Percentiles rank a stretch among this genome's conserved stretches.
Evolutionary conservation across 108 stramenopile genomes (phyloP).

Genomic region (Skeletonema tropicum): DNA sequence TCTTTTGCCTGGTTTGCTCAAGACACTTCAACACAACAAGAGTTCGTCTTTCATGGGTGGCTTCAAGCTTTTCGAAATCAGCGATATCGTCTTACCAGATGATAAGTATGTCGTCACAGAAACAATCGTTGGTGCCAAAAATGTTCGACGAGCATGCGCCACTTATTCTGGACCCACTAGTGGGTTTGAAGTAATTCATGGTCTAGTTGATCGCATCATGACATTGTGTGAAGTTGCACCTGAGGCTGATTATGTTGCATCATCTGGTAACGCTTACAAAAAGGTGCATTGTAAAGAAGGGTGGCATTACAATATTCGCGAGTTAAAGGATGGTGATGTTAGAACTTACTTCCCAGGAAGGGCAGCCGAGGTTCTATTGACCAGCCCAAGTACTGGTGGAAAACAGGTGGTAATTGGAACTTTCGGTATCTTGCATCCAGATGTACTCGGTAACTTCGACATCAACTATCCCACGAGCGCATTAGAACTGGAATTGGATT

Average conservation of each 20-base stretch:
- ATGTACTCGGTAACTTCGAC: slow-evolving; percentile 93
- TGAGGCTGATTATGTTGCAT: slow-evolving; percentile 72
- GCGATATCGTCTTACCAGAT: slow-evolving; percentile 95
- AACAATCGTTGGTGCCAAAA: slow-evolving; percentile 94
- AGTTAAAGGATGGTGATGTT: slow-evolving; percentile 55
- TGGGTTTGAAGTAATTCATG: slow-evolving; percentile 99
- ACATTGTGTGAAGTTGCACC: slow-evolving; percentile 91
- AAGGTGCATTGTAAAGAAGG: slow-evolving; percentile 81
- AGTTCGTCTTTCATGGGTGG: slow-evolving; percentile 76
- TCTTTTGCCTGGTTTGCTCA: slow-evolving; percentile 94
- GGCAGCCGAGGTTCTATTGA: slow-evolving; percentile 91
- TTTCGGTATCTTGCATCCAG: slow-evolving; percentile 97
- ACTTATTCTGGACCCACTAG: slow-evolving; percentile 93
- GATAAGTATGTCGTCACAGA: slow-evolving; percentile 78
- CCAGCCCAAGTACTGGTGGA: slow-evolving; percentile 53
- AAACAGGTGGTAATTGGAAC: slow-evolving; percentile 74
- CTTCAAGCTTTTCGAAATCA: slow-evolving; percentile 94
- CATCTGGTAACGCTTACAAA: slow-evolving; percentile 69
- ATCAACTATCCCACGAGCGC: slow-evolving; percentile 88
- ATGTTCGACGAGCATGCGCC: slow-evolving; percentile 86
- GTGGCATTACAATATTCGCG: slow-evolving; percentile 79
- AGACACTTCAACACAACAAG: slow-evolving; percentile 94
- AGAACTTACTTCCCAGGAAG: slow-evolving; percentile 96
- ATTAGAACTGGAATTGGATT: slow-evolving; percentile 94
- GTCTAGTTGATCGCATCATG: slow-evolving; percentile 97